Base-by-base conservation (phyloP, 2,329 filamentous ascomycete genomes). In the Penicillium fuscoglaucum region DNA sequence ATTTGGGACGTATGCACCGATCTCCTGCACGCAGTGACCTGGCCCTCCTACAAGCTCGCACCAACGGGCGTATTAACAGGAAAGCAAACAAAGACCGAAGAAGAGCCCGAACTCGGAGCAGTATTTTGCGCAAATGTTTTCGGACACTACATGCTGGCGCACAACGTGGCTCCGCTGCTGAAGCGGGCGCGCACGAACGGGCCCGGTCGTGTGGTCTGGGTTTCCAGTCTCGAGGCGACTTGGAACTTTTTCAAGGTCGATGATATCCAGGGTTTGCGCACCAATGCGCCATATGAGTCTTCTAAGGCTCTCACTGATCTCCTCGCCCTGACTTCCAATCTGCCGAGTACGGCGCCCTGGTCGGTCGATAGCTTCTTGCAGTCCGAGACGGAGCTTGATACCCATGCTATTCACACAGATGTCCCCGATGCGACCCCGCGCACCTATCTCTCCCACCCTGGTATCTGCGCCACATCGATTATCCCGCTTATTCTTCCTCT, bases 101-200 rank as follows among this genome's bases (percentile, higher is more conserved):
- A 77, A 17, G 84, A 87, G 58, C 87, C 88, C 0, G 77, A 80
- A 6, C 78, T 99, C 0, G 93, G 91, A 3, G 83, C 91, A 65
- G 86, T 96, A 19, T 99, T 98, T 73, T 89, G 88, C 72, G 89
- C 93, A 50, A 98, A 98, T 71, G 84, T 96, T 31, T 98, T 99
- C 71, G 95, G 95, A 0, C 95, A 99, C 78, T 98, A 99, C 73
- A 78, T 97, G 69, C 85, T 99, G 26, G 85, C 86, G 17, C 93
- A 96, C 73, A 86, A 88, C 70, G 82, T 98, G 12, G 83, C 89
- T 65, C 89, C 91, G 0, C 80, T 97, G 12, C 82, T 99, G 66
- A 78, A 79, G 67, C 79, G 85, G 51, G 70, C 70, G 17, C 69
- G 75, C 17, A 66, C 68, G 41, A 62, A 75, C 40, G 70, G 80